Conservation (phyloP, 306 rosid species). For the Neltuma alba region DNA sequence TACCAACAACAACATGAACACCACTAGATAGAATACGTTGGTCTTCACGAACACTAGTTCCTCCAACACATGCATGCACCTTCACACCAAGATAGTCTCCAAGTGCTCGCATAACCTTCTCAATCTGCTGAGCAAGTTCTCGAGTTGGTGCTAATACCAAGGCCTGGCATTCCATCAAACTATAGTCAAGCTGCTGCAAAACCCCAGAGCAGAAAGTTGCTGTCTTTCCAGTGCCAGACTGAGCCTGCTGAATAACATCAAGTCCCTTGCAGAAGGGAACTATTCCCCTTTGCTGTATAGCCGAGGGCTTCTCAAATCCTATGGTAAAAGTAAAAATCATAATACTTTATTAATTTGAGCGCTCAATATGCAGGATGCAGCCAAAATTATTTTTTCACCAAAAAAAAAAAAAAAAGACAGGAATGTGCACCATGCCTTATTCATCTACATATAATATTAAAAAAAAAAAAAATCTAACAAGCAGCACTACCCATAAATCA, state of each 20-base stretch:
- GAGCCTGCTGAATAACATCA: slow-evolving; percentile 88
- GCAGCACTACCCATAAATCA: neutral
- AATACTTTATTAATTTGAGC: slow-evolving; percentile 1
- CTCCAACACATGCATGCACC: slow-evolving; percentile 89
- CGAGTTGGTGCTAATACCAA: slow-evolving; percentile 85
- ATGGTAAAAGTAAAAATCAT: slow-evolving; percentile 14
- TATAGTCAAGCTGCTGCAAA: slow-evolving; percentile 79
- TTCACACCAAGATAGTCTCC: slow-evolving; percentile 86
- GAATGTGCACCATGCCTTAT: neutral
- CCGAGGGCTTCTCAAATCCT: slow-evolving; percentile 92
- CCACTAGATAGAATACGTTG: slow-evolving; percentile 79
- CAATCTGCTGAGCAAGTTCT: slow-evolving; percentile 91
- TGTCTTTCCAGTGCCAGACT: slow-evolving; percentile 89
- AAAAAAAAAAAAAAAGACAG: neutral
- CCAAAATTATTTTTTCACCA: neutral
- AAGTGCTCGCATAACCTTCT: slow-evolving; percentile 90
- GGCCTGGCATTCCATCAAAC: slow-evolving; percentile 72
- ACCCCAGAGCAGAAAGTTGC: slow-evolving; percentile 87
- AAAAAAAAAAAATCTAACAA: neutral
- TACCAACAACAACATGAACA: slow-evolving; percentile 87
- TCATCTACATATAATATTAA: neutral
- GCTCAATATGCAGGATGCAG: neutral
- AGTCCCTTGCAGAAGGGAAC: slow-evolving; percentile 86
- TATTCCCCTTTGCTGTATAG: slow-evolving; percentile 89
- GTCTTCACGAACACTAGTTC: slow-evolving; percentile 80